Percentiles rank a stretch among this genome's conserved stretches.
Conservation (phyloP, 2,329 filamentous ascomycete genomes). For the Ophiostoma ulmi region DNA sequence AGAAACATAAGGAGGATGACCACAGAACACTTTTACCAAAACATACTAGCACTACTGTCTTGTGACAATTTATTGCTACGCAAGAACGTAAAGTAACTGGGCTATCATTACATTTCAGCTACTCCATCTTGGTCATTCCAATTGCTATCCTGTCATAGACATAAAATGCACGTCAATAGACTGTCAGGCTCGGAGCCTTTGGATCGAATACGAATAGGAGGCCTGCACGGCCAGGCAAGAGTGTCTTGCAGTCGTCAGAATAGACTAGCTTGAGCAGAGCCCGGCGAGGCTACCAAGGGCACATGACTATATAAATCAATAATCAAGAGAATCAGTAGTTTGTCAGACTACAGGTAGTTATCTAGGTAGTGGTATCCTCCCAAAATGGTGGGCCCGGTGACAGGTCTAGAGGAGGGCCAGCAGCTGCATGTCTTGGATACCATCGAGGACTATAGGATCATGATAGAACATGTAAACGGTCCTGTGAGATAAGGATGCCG, state of each 20-base stretch:
- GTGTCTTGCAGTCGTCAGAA: not conserved
- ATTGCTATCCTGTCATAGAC: not conserved
- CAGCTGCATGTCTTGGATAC: slow-evolving; percentile 13
- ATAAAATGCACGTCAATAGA: not conserved
- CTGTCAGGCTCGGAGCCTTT: slow-evolving; percentile 9
- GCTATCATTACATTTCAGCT: not conserved
- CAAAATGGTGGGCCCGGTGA: slow-evolving; percentile 12
- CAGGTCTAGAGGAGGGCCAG: not conserved
- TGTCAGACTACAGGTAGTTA: slow-evolving; percentile 1
- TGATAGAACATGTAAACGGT: not conserved
- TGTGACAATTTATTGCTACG: not conserved
- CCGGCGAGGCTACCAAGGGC: slow-evolving; percentile 3
- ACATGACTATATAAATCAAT: slow-evolving; percentile 5
- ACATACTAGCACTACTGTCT: not conserved
- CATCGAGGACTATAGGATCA: not conserved
- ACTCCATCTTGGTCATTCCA: not conserved
- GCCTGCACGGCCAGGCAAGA: not conserved
- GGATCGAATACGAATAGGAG: slow-evolving; percentile 6
- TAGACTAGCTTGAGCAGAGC: not conserved
- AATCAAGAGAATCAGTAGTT: not conserved
- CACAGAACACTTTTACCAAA: too few species aligned
- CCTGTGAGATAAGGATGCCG: not conserved
- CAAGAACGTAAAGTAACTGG: not conserved
- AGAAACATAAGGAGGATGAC: too few species aligned
- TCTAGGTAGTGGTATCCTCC: not conserved